Conservation (phyloP, 1,284 basidiomycete genomes). For the Sanguinoderma infundibulare region DNA sequence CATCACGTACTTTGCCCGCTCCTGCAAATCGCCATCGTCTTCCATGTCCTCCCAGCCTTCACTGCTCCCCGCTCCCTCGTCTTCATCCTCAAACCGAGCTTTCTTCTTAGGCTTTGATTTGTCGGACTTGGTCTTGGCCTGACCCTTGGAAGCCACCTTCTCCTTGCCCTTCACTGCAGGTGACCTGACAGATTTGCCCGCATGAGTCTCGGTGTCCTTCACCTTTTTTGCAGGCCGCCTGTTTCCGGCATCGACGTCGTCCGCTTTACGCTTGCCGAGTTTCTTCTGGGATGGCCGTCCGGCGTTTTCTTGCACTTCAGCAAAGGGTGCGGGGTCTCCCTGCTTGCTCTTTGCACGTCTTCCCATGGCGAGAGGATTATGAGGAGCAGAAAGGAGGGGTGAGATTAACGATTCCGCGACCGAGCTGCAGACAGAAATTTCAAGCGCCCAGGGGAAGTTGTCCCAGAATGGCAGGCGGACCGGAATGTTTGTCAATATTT, state of each 20-base stretch:
- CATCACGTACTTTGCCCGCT: slow-evolving; percentile 47
- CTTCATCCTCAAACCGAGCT: slow-evolving; percentile 32
- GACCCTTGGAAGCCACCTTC: slow-evolving; percentile 25
- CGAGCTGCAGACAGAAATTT: slow-evolving; percentile 18
- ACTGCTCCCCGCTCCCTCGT: slow-evolving; percentile 36
- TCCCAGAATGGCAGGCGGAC: slow-evolving; percentile 8
- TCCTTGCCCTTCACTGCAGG: slow-evolving; percentile 25
- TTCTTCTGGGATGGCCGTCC: slow-evolving; percentile 52
- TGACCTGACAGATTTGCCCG: slow-evolving; percentile 16
- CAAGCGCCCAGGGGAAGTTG: slow-evolving; percentile 14
- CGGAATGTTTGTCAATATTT: slow-evolving; percentile 10
- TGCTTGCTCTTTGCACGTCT: slow-evolving; percentile 93
- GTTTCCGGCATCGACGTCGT: slow-evolving; percentile 39
- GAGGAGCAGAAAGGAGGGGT: neutral
- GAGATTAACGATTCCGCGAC: neutral
- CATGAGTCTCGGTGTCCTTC: slow-evolving; percentile 43
- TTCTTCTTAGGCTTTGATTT: slow-evolving; percentile 26
- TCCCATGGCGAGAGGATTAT: slow-evolving; percentile 65
- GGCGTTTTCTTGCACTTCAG: slow-evolving; percentile 39
- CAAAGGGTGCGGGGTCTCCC: slow-evolving; percentile 69
- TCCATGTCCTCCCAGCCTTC: slow-evolving; percentile 72
- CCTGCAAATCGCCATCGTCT: slow-evolving; percentile 48
- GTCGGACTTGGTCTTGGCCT: slow-evolving; percentile 37
- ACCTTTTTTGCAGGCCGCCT: slow-evolving; percentile 61
- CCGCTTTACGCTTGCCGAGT: slow-evolving; percentile 75